phyloP scores from a whole-genome alignment of 2,329 filamentous ascomycete genomes.

The Xylariomycetidae sp. region DNA sequence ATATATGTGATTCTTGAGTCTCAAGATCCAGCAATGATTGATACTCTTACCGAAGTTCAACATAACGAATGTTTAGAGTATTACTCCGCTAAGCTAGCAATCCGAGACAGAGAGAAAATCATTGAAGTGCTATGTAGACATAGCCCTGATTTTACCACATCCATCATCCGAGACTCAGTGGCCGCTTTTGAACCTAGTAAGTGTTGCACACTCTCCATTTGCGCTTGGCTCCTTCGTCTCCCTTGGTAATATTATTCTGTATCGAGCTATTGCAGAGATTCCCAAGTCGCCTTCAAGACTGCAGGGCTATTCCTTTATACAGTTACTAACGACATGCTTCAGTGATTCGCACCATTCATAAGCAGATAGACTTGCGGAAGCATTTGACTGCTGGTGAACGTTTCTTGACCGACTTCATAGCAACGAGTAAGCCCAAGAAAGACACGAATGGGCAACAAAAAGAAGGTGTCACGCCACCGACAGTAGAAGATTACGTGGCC shows the following conservation, averaged over 20 bases:
- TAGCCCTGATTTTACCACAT: conserved; percentile 69
- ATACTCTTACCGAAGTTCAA: conserved; percentile 51
- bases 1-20: conserved; percentile 60
- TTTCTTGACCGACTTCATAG: conserved; percentile 69
- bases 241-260: too few relatives aligned
- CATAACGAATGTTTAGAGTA: conserved; percentile 65
- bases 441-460: conserved; percentile 28
- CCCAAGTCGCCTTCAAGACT: too few relatives aligned
- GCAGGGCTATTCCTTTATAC: too few relatives aligned
- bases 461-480: conserved; percentile 41
- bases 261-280: too few relatives aligned
- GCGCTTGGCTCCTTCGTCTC: too few relatives aligned
- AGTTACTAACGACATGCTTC: too few relatives aligned
- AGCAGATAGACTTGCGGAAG: conserved; percentile 64
- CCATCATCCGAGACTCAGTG: conserved; percentile 59
- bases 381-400: conserved; percentile 62
- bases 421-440: conserved; percentile 44
- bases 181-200: conserved; percentile 67
- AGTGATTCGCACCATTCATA: conserved; percentile 69
- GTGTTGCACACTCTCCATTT: too few relatives aligned
- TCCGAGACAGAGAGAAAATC: conserved; percentile 70
- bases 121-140: conserved; percentile 61
- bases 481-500: conserved; percentile 67
- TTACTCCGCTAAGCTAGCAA: conserved; percentile 63
- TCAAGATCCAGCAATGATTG: conserved; percentile 39